Evolutionary conservation across 495 filamentous ascomycete species (phyloP), one percentile per base, ranked within the genome.

Genomic region (Xeromyces bisporus): DNA sequence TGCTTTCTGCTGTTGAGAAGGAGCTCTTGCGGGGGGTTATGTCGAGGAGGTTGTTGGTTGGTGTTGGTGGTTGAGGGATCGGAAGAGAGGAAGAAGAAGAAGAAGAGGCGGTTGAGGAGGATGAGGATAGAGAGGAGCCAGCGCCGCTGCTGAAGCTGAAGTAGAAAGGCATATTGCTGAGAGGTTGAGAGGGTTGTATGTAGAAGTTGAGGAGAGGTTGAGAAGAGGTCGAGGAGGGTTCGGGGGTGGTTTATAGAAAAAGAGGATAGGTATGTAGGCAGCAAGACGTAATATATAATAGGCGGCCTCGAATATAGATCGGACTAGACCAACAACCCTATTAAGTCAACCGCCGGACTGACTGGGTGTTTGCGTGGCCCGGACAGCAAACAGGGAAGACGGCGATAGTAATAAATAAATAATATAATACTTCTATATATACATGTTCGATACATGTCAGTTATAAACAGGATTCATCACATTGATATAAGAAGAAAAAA

Each of bases 21-120:
- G 57, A 62, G 9, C 54, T 56, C 34, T 64, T 64, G 50, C 57
- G 57, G 9, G 59, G 59, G 16, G 46, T 47, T 43, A 64, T 60
- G 32, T 64, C 59, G 31, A 53, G 47, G 8, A 63, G 43, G 23
- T 48, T 45, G 43, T 61, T 50, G 38, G 31, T 49, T 12, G 53
- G 56, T 5, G 57, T 52, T 14, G 55, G 55, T 12, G 59, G 57
- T 12, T 57, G 58, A 2, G 55, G 49, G 4, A 53, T 52, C 9
- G 57, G 56, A 18, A 46, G 47, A 1, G 50, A 52, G 16, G 43
- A 45, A 6, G 55, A 50, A 24, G 48, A 55, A 23, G 47, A 50
- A 15, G 49, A 49, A 6, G 47, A 53, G n/a, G 26, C 18, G 6
- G 26, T 31, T n/a, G n/a, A n/a, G n/a, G n/a, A n/a, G n/a, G n/a